Evolutionary conservation across 805 yeast species (phyloP).

Genomic region (Hagleromyces aurorensis): DNA sequence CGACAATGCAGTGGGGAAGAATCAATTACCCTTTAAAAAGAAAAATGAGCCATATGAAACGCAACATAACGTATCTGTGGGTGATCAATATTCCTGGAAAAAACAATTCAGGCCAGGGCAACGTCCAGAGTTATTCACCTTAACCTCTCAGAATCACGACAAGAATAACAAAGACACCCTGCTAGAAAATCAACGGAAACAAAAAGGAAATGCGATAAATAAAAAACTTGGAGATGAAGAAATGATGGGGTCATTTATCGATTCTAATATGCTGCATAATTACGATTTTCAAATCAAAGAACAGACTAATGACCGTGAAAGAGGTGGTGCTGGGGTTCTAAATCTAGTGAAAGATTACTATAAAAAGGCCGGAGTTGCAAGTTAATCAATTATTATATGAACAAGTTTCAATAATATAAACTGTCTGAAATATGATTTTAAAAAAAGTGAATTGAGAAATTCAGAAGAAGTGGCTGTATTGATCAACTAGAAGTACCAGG

Average conservation of each 20-base stretch:
- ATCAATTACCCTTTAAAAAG: conserved; percentile 21
- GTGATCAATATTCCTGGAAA: conserved; percentile 28
- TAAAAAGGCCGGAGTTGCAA: conserved; percentile 34
- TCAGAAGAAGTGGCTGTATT: no score
- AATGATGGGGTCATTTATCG: conserved; percentile 37
- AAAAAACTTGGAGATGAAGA: conserved; percentile 37
- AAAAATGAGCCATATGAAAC: conserved; percentile 3
- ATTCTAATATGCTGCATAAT: conserved; percentile 26
- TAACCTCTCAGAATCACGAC: no score
- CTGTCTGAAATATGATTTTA: no score
- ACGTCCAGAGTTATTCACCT: conserved; percentile 21
- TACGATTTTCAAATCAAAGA: conserved; percentile 4
- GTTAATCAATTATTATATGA: conserved; percentile 8
- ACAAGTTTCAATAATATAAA: no score
- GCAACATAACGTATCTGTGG: conserved; percentile 3
- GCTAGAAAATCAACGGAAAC: no score
- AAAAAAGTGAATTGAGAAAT: no score
- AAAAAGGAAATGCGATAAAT: conserved; percentile 1
- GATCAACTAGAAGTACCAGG: no score
- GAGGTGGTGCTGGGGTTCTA: conserved; percentile 45
- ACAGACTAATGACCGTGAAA: conserved; percentile 5
- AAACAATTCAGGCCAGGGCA: conserved; percentile 30
- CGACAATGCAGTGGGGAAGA: conserved; percentile 31
- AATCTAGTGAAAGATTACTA: conserved; percentile 79
- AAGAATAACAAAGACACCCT: no score